These are phyloP conservation scores for Platanus orientalis DNA, from an alignment of 164 flowering plant species.

Conservation along the genomic window DNA sequence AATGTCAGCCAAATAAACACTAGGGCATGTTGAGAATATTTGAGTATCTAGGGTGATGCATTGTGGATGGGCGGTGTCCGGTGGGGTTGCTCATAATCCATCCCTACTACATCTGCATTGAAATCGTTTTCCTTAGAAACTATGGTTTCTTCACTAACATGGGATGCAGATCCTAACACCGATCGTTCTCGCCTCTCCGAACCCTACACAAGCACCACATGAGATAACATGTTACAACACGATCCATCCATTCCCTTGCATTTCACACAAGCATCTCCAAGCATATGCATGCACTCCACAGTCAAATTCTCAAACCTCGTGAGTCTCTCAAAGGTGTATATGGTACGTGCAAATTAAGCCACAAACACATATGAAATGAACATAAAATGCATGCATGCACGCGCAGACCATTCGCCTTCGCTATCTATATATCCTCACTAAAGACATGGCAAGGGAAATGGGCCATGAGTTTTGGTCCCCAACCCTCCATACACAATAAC, in stretches of 20 bases:
- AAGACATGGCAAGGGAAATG: slow-evolving; percentile 21
- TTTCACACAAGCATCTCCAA: not conserved
- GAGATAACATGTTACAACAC: slow-evolving; percentile 10
- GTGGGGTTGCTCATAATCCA: slow-evolving; percentile 58
- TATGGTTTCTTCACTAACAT: slow-evolving; percentile 24
- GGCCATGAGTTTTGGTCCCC: slow-evolving; percentile 20
- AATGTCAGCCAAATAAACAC: not conserved
- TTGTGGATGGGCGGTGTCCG: slow-evolving; percentile 60
- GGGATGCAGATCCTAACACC: slow-evolving; percentile 23
- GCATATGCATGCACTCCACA: not conserved
- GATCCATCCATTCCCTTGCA: not conserved
- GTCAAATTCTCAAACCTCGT: too few relatives aligned
- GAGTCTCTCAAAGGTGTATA: too few relatives aligned
- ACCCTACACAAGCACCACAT: slow-evolving; percentile 26
- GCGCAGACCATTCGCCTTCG: slow-evolving; percentile 18
- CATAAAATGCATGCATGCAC: slow-evolving; percentile 10
- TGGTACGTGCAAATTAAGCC: not conserved
- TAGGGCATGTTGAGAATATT: not conserved
- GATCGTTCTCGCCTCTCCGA: slow-evolving; percentile 17
- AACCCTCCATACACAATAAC: slow-evolving; percentile 10
- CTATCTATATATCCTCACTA: slow-evolving; percentile 15
- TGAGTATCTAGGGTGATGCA: slow-evolving; percentile 26
- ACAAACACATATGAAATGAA: not conserved
- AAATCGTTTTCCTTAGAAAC: slow-evolving; percentile 24
- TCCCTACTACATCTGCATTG: slow-evolving; percentile 28